A percentile compares a stretch with the other conserved stretches of the same genome.
Evolutionary conservation across 768 basidiomycete genomes (phyloP).

Genomic region (Lentinus tigrinus): DNA sequence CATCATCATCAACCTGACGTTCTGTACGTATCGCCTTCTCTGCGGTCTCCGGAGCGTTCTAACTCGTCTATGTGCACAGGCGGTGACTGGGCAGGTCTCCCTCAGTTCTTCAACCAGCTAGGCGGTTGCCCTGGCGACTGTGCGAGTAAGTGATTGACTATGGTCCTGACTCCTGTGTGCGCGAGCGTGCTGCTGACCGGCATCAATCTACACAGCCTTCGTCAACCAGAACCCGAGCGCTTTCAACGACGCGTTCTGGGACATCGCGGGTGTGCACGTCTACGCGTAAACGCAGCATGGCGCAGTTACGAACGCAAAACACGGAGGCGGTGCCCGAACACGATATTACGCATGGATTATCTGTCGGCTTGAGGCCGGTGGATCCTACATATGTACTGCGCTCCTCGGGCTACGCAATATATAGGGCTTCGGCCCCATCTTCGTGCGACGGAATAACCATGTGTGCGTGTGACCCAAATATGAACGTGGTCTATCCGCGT

Average conservation of each 20-base stretch:
- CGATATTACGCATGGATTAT: too few relatives aligned
- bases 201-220: constrained; percentile 39
- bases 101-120: constrained; percentile 33
- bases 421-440: too few relatives aligned
- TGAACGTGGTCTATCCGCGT: too few relatives aligned
- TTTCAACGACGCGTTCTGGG: constrained; percentile 70
- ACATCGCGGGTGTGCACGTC: constrained; percentile 58
- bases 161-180: neutral
- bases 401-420: too few relatives aligned
- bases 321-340: too few relatives aligned
- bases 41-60: neutral
- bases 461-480: too few relatives aligned
- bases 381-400: too few relatives aligned
- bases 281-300: constrained; percentile 34
- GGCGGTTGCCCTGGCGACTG: constrained; percentile 58
- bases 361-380: too few relatives aligned
- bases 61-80: constrained; percentile 33
- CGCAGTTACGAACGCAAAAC: too few relatives aligned
- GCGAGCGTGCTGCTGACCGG: neutral
- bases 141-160: constrained; percentile 41
- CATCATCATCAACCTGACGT: constrained; percentile 69
- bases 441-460: too few relatives aligned
- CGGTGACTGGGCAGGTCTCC: constrained; percentile 56
- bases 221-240: constrained; percentile 67
- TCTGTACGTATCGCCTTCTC: constrained; percentile 45